These are phyloP conservation scores for Macaranga tanarius DNA, from an alignment of 441 rosid species.

Conservation along the genomic window DNA sequence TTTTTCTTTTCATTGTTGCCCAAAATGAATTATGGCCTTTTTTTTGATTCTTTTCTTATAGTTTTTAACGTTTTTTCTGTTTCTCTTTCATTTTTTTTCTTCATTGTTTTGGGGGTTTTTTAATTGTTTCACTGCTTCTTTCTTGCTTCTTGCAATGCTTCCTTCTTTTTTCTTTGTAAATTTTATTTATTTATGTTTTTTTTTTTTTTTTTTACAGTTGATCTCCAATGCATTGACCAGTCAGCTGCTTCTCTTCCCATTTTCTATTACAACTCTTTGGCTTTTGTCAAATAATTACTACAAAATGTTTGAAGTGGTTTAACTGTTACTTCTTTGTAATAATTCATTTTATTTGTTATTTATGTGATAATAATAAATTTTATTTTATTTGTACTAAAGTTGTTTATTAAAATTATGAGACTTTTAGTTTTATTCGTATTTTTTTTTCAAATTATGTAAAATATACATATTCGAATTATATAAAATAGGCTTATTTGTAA, in stretches of 20 bases:
- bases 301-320: neutral
- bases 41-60: neutral
- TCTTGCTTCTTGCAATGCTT: neutral
- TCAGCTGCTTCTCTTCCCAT: neutral
- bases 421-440: too few relatives aligned
- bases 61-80: neutral
- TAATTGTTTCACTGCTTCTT: neutral
- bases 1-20: too few relatives aligned
- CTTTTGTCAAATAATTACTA: neutral
- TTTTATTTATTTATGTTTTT: too few relatives aligned
- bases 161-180: neutral
- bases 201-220: neutral
- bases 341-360: too few relatives aligned
- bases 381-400: too few relatives aligned
- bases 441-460: too few relatives aligned
- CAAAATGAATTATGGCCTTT: neutral
- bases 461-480: too few relatives aligned
- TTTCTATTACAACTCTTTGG: too few relatives aligned
- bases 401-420: too few relatives aligned
- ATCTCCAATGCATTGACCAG: neutral
- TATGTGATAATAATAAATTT: too few relatives aligned
- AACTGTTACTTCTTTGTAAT: too few relatives aligned
- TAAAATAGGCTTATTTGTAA: too few relatives aligned
- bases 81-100: neutral
- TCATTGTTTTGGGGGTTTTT: neutral